phyloP scores from a whole-genome alignment of 2,329 filamentous ascomycete species.

The Cercospora zeae-maydis region DNA sequence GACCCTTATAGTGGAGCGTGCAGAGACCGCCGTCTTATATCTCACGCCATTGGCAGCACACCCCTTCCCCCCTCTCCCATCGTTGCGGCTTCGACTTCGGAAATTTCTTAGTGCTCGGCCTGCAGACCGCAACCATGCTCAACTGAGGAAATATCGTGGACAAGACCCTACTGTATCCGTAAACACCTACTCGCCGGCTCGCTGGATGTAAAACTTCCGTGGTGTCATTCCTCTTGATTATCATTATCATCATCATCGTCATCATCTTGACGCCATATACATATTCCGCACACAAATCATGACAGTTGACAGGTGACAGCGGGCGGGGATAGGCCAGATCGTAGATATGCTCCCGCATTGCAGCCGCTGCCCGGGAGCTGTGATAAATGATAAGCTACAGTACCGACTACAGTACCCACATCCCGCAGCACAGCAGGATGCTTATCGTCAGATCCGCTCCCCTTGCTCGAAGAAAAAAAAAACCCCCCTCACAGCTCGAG shows the following conservation, averaged over 20 bases:
- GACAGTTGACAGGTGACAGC: background rate
- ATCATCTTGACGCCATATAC: background rate
- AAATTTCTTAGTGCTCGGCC: background rate
- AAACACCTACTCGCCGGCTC: background rate
- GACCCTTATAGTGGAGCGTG: background rate
- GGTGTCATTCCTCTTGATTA: background rate
- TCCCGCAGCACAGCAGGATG: too few relatives aligned
- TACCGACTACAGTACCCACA: background rate
- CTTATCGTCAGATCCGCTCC: background rate
- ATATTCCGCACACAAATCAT: background rate
- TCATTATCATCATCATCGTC: too few relatives aligned
- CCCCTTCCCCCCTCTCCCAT: too few relatives aligned
- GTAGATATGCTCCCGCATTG: slow-evolving; percentile 12
- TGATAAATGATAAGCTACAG: background rate
- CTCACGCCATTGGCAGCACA: too few relatives aligned
- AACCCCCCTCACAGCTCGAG: background rate
- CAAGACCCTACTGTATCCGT: background rate
- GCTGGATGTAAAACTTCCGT: background rate
- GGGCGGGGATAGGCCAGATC: background rate
- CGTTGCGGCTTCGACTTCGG: background rate
- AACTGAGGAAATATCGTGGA: background rate
- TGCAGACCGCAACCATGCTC: background rate
- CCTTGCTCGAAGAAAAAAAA: background rate
- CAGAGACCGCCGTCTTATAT: too few relatives aligned
- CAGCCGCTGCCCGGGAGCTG: slow-evolving; percentile 7